A percentile compares a stretch with the other conserved stretches of the same genome.
Conservation (phyloP, 2,329 filamentous ascomycete genomes). For the Neofusicoccum ribis region DNA sequence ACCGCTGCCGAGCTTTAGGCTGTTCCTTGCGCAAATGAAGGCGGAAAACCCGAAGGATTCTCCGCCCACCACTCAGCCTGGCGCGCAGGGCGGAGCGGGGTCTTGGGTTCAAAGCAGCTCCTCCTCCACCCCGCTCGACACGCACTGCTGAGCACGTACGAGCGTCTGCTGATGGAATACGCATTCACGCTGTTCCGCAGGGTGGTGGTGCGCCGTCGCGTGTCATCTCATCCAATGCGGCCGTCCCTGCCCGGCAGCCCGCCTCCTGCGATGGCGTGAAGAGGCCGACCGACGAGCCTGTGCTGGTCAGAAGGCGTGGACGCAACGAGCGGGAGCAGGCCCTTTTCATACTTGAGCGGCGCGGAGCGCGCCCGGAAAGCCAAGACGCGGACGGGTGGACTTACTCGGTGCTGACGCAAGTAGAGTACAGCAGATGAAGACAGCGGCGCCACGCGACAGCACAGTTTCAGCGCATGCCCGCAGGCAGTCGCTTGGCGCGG, state of each 20-base stretch:
- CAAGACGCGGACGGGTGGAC: not conserved
- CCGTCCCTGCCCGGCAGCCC: not conserved
- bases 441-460: not conserved
- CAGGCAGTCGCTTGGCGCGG: not conserved
- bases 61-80: not conserved
- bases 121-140: not conserved
- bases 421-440: not conserved
- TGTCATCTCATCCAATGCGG: not conserved
- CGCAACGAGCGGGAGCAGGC: not conserved
- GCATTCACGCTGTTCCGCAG: not conserved
- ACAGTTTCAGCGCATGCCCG: not conserved
- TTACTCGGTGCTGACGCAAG: not conserved
- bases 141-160: not conserved
- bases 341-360: not conserved
- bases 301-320: not conserved
- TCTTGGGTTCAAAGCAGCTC: not conserved
- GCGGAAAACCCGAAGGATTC: not conserved
- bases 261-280: not conserved
- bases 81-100: slow-evolving; percentile 7
- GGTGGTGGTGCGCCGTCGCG: not conserved
- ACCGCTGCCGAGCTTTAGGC: slow-evolving; percentile 2
- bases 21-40: slow-evolving; percentile 13
- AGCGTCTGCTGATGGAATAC: not conserved
- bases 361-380: not conserved
- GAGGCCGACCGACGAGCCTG: not conserved